Conservation (phyloP, 345 rosid genomes). For the Euphorbia peplus region DNA sequence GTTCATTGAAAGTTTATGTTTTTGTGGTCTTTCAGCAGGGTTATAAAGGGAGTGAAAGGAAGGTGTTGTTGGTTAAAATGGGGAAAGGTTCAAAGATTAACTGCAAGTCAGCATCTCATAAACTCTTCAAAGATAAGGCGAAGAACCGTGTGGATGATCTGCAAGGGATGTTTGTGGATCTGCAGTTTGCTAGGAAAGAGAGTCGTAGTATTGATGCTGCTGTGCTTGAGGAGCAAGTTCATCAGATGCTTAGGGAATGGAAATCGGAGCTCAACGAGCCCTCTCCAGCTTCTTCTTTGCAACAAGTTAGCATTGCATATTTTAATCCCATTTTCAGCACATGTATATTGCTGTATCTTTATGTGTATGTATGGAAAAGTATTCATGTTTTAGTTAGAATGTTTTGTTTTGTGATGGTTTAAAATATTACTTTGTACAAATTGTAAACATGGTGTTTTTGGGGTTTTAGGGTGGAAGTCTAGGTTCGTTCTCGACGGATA, state of each 20-base stretch:
- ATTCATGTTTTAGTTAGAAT: not conserved
- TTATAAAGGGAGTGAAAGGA: conserved; percentile 12
- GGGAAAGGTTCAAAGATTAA: conserved; percentile 80
- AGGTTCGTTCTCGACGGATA: conserved; percentile 84
- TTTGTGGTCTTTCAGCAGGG: conserved; percentile 6
- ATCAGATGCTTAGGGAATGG: conserved; percentile 99
- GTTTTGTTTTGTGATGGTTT: conserved; percentile 10
- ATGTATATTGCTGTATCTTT: conserved; percentile 3
- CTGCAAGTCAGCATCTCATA: conserved; percentile 94
- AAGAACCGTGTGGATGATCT: conserved; percentile 98
- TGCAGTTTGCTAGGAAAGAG: conserved; percentile 91
- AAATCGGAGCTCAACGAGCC: conserved; percentile 97
- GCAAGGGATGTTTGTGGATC: conserved; percentile 80
- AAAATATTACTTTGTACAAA: not conserved
- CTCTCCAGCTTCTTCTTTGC: conserved; percentile 93
- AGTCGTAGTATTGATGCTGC: conserved; percentile 65
- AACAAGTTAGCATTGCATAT: conserved; percentile 59
- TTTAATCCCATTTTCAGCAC: conserved; percentile 16
- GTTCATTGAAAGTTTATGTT: not conserved
- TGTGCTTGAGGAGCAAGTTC: conserved; percentile 94
- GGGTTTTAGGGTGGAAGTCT: conserved; percentile 68
- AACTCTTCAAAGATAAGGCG: conserved; percentile 89
- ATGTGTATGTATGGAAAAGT: not conserved
- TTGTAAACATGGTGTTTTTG: conserved; percentile 10
- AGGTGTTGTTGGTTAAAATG: conserved; percentile 33